Evolutionary conservation across 2,329 filamentous ascomycete species (phyloP), one percentile per base, ranked within the genome.

Genomic region (Sclerotinia minor): DNA sequence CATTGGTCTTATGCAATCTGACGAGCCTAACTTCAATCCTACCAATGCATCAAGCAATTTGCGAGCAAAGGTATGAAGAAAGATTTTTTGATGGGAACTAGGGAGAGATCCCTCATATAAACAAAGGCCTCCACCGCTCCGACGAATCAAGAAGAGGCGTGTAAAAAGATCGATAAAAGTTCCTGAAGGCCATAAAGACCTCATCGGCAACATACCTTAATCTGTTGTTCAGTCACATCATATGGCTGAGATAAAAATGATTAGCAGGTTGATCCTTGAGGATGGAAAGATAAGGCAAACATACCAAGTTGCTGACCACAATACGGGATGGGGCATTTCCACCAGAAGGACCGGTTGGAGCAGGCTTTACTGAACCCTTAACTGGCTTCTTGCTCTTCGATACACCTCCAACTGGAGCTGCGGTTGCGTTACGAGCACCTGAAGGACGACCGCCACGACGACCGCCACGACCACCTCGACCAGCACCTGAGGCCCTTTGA

Each of bases 141-240:
- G 57, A 63, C n/a, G 32, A 29, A 67, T 55, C 57, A 67, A 61
- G 58, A 67, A 35, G 41, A 67, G 58, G 17, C 65, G 57, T 63
- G 17, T 67, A 85, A 82, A 85, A 88, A 89, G 85, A 87, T 88
- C 87, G 85, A 85, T 83, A 82, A 85, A 89, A 90, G 85, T 88
- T 88, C 86, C 59, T 63, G 85, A 84, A 85, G 87, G 84, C 81
- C 78, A 81, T 79, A 82, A 80, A 78, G 82, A 87, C 89, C 89
- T 89, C 84, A 90, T 87, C 85, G 89, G 93, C 91, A 93, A 99
- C 95, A 96, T 99, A 99, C 95, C 95, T 99, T 98, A 84, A 99
- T 96, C 89, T 96, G 92, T 83, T 83, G 84, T 87, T 98, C 94
- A 83, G 89, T 92, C 81, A 99, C 93, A 88, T 99, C 95, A 84